These are phyloP conservation scores for Coniochaeta pulveracea DNA, from an alignment of 2,329 filamentous ascomycete species.

Conservation along the genomic window DNA sequence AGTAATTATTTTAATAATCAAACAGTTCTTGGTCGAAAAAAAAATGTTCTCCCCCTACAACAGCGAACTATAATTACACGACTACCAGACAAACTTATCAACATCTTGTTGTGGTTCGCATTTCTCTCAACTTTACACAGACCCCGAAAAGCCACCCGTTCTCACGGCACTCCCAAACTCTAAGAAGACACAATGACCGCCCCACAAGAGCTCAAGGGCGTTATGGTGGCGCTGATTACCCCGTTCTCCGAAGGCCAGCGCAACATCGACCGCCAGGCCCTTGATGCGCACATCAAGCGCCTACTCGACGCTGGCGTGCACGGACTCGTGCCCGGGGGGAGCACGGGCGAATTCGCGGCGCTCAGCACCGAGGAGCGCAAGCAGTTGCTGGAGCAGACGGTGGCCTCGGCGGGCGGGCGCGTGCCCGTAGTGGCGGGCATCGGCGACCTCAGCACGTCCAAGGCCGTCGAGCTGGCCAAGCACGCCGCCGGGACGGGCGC, in stretches of 20 bases:
- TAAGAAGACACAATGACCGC: too few relatives aligned
- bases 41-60: too few relatives aligned
- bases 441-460: slow-evolving; percentile 28
- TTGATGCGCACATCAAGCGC: slow-evolving; percentile 31
- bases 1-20: too few relatives aligned
- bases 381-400: slow-evolving; percentile 24
- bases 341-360: slow-evolving; percentile 37
- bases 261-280: slow-evolving; percentile 25
- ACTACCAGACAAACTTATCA: too few relatives aligned
- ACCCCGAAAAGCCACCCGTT: too few relatives aligned
- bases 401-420: slow-evolving; percentile 25
- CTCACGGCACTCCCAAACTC: too few relatives aligned
- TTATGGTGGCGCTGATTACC: too few relatives aligned
- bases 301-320: slow-evolving; percentile 32
- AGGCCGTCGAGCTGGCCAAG: slow-evolving; percentile 25
- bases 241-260: slow-evolving; percentile 30
- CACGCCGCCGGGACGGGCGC: slow-evolving; percentile 27
- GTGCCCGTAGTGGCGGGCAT: slow-evolving; percentile 30
- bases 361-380: slow-evolving; percentile 31
- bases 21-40: too few relatives aligned
- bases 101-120: too few relatives aligned
- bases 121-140: too few relatives aligned
- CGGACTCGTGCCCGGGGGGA: slow-evolving; percentile 37
- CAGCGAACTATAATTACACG: too few relatives aligned
- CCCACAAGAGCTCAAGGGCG: too few relatives aligned